These are phyloP conservation scores for Prunus yedoensis DNA, from an alignment of 331 rosid species.

Conservation along the genomic window DNA sequence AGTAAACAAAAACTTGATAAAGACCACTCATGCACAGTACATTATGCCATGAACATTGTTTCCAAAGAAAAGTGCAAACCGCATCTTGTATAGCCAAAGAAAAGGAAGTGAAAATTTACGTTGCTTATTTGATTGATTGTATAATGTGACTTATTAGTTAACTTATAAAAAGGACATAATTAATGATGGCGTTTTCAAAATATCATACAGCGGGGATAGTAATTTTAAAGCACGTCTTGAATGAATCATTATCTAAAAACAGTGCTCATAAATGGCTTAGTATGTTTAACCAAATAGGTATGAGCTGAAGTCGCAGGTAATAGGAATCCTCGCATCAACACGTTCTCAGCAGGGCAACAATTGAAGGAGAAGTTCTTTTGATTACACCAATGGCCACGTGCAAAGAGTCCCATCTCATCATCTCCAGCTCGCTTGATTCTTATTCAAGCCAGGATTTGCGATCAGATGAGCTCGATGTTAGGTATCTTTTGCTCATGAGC, in stretches of 20 bases:
- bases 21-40: background rate
- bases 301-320: background rate
- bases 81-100: too few species aligned
- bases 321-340: background rate
- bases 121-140: too few species aligned
- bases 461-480: background rate
- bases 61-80: background rate
- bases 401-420: background rate
- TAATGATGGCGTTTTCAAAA: too few species aligned
- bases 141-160: too few species aligned
- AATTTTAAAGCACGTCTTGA: too few species aligned
- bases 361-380: background rate
- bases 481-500: background rate
- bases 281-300: background rate
- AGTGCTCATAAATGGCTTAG: too few species aligned
- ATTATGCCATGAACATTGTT: background rate
- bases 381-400: too few species aligned
- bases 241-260: too few species aligned
- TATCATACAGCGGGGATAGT: too few species aligned
- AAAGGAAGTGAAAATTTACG: too few species aligned
- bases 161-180: too few species aligned
- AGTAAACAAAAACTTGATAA: background rate
- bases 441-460: background rate
- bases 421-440: background rate
- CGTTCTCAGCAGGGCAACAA: background rate